These are phyloP conservation scores for Panicum virgatum DNA, from an alignment of 202 grass and related monocot species.

Conservation along the genomic window DNA sequence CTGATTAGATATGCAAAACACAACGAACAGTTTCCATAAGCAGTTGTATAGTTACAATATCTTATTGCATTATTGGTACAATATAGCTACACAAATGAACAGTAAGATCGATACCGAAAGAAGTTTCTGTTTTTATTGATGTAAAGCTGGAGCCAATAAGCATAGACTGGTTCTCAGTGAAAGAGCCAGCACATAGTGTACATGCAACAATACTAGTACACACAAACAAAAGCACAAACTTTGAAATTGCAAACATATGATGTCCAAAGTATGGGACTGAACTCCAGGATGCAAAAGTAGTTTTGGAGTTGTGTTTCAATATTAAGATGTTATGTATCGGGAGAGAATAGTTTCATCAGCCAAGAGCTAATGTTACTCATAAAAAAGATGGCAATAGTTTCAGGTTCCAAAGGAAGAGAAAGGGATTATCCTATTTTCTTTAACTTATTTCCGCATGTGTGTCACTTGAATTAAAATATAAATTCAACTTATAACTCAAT, in stretches of 20 bases:
- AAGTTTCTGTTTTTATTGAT: background rate
- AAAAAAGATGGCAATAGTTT: background rate
- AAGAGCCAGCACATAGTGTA: background rate
- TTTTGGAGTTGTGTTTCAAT: background rate
- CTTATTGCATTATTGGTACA: background rate
- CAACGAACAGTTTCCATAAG: background rate
- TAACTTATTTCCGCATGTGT: background rate
- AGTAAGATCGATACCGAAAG: background rate
- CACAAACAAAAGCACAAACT: background rate
- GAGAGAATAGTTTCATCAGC: background rate
- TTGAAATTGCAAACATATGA: background rate
- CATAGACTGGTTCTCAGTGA: background rate
- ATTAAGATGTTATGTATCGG: background rate
- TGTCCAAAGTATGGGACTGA: background rate
- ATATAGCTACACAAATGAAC: constrained; percentile 1
- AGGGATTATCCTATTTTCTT: background rate
- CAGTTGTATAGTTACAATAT: background rate
- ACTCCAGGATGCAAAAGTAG: background rate
- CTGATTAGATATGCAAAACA: constrained; percentile 38
- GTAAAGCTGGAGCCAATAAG: background rate
- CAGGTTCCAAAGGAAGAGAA: background rate
- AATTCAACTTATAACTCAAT: background rate
- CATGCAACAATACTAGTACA: background rate
- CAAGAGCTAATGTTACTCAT: background rate
- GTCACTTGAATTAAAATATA: background rate